Percentiles rank a stretch among this genome's conserved stretches.
phyloP scores from a whole-genome alignment of 2,329 filamentous ascomycete genomes.

The Colletotrichum paranaense region DNA sequence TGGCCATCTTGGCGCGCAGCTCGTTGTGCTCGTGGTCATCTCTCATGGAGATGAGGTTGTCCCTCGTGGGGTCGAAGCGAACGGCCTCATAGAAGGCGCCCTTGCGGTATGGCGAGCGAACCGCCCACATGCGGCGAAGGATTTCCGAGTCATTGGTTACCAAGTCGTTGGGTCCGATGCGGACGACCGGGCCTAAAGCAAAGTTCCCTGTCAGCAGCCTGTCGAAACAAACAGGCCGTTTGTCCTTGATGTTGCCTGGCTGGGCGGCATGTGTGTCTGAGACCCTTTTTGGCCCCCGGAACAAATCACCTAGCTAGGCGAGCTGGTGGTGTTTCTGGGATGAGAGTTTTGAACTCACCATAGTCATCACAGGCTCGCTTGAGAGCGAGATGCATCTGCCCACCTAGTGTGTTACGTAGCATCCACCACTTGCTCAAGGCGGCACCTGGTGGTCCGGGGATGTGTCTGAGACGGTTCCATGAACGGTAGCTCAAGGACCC shows the following conservation, averaged over 20 bases:
- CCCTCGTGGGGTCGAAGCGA: conserved; percentile 44
- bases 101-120: conserved; percentile 45
- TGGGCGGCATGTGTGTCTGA: conserved; percentile 35
- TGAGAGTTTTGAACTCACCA: conserved; percentile 22
- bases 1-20: conserved; percentile 59
- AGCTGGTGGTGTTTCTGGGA: background rate
- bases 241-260: background rate
- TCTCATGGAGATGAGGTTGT: conserved; percentile 46
- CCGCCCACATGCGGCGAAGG: conserved; percentile 46
- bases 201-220: conserved; percentile 35
- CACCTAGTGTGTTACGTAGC: conserved; percentile 40
- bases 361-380: conserved; percentile 37
- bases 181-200: conserved; percentile 45
- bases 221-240: conserved; percentile 17
- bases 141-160: conserved; percentile 49
- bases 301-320: background rate
- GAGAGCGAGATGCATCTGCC: conserved; percentile 38
- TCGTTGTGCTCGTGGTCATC: conserved; percentile 53
- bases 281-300: conserved; percentile 9
- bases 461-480: conserved; percentile 48
- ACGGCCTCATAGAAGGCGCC: conserved; percentile 53
- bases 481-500: conserved; percentile 32
- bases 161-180: conserved; percentile 49
- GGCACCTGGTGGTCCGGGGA: conserved; percentile 48
- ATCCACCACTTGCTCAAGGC: conserved; percentile 48